phyloP scores from a whole-genome alignment of 306 rosid species.

The Inga leiocalycina region DNA sequence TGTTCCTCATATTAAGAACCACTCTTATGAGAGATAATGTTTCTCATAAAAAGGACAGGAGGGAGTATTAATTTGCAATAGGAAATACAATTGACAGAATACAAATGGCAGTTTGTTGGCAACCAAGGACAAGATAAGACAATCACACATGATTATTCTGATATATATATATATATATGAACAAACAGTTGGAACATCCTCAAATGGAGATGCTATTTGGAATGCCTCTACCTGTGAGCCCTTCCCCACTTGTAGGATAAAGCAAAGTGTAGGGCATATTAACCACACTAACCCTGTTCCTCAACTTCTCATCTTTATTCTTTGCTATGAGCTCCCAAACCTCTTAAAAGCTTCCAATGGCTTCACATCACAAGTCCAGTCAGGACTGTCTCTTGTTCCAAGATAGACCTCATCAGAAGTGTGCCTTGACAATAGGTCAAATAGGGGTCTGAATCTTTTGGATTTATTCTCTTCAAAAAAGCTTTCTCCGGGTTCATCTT shows the following conservation, averaged over 20 bases:
- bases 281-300: no score
- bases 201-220: slow-evolving; percentile 71
- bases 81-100: background rate
- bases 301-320: no score
- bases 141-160: background rate
- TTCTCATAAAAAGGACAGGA: no score
- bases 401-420: slow-evolving; percentile 65
- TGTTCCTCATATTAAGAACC: no score
- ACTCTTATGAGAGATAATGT: no score
- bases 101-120: no score
- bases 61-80: no score
- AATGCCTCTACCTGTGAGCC: slow-evolving; percentile 76
- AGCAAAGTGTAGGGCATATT: slow-evolving; percentile 68
- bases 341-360: slow-evolving; percentile 39
- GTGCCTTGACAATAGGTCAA: slow-evolving; percentile 72
- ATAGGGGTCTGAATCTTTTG: slow-evolving; percentile 51
- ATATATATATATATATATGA: no score
- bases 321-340: slow-evolving; percentile 32
- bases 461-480: slow-evolving; percentile 62
- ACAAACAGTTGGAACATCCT: background rate
- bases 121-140: background rate
- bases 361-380: slow-evolving; percentile 41
- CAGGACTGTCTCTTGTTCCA: slow-evolving; percentile 45
- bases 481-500: slow-evolving; percentile 46
- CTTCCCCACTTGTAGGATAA: slow-evolving; percentile 59